Base-by-base conservation (phyloP, 176 grass and related monocot genomes). In the Poa annua region DNA sequence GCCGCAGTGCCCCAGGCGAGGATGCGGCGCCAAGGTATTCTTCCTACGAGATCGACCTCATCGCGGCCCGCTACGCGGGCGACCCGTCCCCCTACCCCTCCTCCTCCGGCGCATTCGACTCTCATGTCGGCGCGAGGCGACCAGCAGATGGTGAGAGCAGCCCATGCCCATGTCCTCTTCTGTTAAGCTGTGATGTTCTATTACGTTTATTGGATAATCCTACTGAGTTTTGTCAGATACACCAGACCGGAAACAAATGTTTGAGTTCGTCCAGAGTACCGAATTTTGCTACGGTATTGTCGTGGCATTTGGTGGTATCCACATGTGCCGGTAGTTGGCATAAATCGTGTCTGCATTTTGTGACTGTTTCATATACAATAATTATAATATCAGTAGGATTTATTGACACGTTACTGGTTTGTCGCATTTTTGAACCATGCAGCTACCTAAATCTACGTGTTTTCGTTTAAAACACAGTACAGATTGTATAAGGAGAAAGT, bases 71-170 rank as follows among this genome's bases (percentile, higher is more conserved):
- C 65, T 95, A 91, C 68, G 11, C 82, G 49, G 77, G 50, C 20
- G 51, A 38, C 53, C 8, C 17, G 65, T 49, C 8, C 38, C 74
- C 72, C 64, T 83, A 78, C 44, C 29, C 59, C 14, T 80, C 83
- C 50, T 53, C 83, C 67, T 56, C 19, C 32, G 45, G 9, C 64
- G 69, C 35, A 64, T 81, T 76, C 70, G 86, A 88, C 79, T 39
- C 69, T 33, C 59, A 53, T 22, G 12, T 80, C 60, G 88, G 90
- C 56, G 59, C 77, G 33, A 90, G 91, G 75, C 87, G 91, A 29
- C 71, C 91, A n/a, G 81, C 88, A 0, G 91, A 90, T 87, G 92
- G 96, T 99, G 88, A 85, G 82, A 77, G 76, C 64, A 9, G 2
- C 53, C 32, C 11, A 47, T 19, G 47, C 45, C 7, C 60, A 25